These are phyloP conservation scores for Candida yuanshanica DNA, from an alignment of 805 yeast genomes.

Conservation along the genomic window DNA sequence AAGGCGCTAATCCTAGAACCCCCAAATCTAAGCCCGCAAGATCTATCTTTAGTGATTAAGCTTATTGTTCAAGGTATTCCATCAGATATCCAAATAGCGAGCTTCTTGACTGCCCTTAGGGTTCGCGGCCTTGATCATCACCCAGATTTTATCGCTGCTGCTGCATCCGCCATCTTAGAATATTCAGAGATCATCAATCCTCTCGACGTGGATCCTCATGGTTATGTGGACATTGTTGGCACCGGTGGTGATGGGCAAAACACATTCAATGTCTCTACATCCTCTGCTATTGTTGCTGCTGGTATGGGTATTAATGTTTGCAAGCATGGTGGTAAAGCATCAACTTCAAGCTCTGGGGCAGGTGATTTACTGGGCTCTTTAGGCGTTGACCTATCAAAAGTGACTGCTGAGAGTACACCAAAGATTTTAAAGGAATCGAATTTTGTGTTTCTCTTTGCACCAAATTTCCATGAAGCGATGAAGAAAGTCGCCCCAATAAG, in stretches of 20 bases:
- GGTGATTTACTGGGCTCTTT: conserved; percentile 78
- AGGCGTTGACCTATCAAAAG: conserved; percentile 78
- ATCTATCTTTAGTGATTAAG: conserved; percentile 57
- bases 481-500: conserved; percentile 75
- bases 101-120: conserved; percentile 76
- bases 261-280: conserved; percentile 93
- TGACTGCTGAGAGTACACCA: conserved; percentile 59
- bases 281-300: conserved; percentile 90
- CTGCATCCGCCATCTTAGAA: conserved; percentile 68
- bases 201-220: conserved; percentile 37
- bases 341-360: conserved; percentile 89
- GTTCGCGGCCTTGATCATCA: conserved; percentile 71
- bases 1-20: conserved; percentile 58
- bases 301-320: conserved; percentile 80
- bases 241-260: conserved; percentile 99
- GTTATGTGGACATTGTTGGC: conserved; percentile 87
- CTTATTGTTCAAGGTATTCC: conserved; percentile 56
- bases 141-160: conserved; percentile 79
- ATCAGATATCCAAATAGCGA: conserved; percentile 63
- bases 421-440: conserved; percentile 41
- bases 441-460: conserved; percentile 81
- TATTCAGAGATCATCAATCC: conserved; percentile 53
- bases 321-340: conserved; percentile 97
- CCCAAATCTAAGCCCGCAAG: conserved; percentile 56
- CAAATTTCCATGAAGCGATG: conserved; percentile 92